These are phyloP conservation scores for Durio zibethinus DNA, from an alignment of 345 rosid species.

Conservation along the genomic window DNA sequence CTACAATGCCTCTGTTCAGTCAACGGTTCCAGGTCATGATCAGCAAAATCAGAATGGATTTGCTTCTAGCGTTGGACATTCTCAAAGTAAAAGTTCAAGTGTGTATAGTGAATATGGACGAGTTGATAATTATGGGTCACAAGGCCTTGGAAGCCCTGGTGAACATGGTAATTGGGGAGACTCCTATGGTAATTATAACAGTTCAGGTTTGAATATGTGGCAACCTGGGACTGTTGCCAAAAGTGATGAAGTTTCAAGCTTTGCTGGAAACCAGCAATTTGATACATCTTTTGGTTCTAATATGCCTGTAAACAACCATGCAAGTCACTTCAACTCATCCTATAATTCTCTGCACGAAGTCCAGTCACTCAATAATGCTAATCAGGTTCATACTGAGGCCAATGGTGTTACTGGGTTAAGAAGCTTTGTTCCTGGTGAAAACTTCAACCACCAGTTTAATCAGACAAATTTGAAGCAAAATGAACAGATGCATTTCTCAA, in stretches of 20 bases:
- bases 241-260: slow-evolving; percentile 31
- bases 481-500: slow-evolving; percentile 45
- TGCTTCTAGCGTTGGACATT: slow-evolving; percentile 29
- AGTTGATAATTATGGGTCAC: slow-evolving; percentile 37
- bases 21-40: slow-evolving; percentile 39
- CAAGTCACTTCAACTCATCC: slow-evolving; percentile 30
- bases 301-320: slow-evolving; percentile 36
- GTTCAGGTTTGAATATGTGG: slow-evolving; percentile 41
- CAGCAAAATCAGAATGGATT: slow-evolving; percentile 60
- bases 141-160: slow-evolving; percentile 39
- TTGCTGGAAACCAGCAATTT: slow-evolving; percentile 45
- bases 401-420: slow-evolving; percentile 47
- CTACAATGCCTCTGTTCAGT: slow-evolving; percentile 54
- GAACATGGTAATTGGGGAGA: slow-evolving; percentile 51
- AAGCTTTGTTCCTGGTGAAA: slow-evolving; percentile 37
- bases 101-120: slow-evolving; percentile 38
- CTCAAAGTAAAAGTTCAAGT: slow-evolving; percentile 31
- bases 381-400: slow-evolving; percentile 43
- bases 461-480: slow-evolving; percentile 46
- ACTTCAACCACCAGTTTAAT: slow-evolving; percentile 45
- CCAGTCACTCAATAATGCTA: slow-evolving; percentile 34
- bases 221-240: slow-evolving; percentile 44
- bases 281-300: slow-evolving; percentile 41
- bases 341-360: slow-evolving; percentile 29
- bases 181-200: slow-evolving; percentile 42